A percentile compares a stretch with the other conserved stretches of the same genome.
Evolutionary conservation across 148 eudicot genomes (phyloP).

Genomic region (Nepenthes mirabilis): DNA sequence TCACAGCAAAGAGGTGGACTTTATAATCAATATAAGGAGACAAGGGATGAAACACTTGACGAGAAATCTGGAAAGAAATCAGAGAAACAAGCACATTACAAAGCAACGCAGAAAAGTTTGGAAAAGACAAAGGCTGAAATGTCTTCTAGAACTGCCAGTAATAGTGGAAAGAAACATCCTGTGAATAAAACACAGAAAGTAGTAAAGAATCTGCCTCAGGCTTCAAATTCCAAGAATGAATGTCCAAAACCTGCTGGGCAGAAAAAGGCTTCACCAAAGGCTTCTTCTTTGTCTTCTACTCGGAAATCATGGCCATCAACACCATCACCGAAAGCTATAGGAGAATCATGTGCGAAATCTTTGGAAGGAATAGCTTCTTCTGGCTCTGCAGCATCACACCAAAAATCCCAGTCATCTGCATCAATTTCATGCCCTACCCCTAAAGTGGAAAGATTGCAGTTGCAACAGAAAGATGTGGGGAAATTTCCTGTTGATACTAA

Average conservation of each 20-base stretch:
- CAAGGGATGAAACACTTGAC: slow-evolving; percentile 36
- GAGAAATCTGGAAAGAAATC: slow-evolving; percentile 36
- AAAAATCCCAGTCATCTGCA: slow-evolving; percentile 44
- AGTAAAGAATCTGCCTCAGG: slow-evolving; percentile 21
- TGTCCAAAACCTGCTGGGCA: slow-evolving; percentile 35
- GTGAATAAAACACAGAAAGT: slow-evolving; percentile 32
- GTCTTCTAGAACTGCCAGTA: slow-evolving; percentile 22
- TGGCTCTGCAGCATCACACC: slow-evolving; percentile 36
- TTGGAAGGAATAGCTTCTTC: slow-evolving; percentile 34
- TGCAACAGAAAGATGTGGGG: slow-evolving; percentile 35
- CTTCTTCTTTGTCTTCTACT: slow-evolving; percentile 51
- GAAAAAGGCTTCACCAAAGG: slow-evolving; percentile 50
- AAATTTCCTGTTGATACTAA: slow-evolving; percentile 29
- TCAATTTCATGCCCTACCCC: slow-evolving; percentile 37
- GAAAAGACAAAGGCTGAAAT: slow-evolving; percentile 49
- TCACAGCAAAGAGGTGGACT: slow-evolving; percentile 31
- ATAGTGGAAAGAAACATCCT: slow-evolving; percentile 23
- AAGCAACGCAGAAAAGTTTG: slow-evolving; percentile 39
- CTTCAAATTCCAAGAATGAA: slow-evolving; percentile 44
- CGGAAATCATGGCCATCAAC: slow-evolving; percentile 87
- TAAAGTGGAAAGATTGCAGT: slow-evolving; percentile 39
- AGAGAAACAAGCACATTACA: slow-evolving; percentile 46
- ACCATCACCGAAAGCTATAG: slow-evolving; percentile 53
- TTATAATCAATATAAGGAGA: slow-evolving; percentile 37
- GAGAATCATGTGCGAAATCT: slow-evolving; percentile 44